Evolutionary conservation across 768 basidiomycete species (phyloP), one percentile per base, ranked within the genome.

Genomic region (Hypholoma sublateritium): DNA sequence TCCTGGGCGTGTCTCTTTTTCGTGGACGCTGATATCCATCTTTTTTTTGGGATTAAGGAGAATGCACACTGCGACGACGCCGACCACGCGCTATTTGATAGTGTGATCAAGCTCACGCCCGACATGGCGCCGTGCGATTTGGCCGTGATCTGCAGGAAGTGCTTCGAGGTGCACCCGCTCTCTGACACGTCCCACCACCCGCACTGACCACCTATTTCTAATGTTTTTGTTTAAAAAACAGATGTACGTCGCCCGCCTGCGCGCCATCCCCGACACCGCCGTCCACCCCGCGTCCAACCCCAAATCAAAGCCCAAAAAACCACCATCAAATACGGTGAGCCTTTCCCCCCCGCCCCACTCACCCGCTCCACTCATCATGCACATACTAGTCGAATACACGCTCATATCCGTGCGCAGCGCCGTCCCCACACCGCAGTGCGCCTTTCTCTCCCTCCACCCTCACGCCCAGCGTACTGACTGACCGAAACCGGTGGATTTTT

Each of bases 131-230:
- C 83, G 0, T 86, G 85, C 58, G 72, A 81, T 58, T 58, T 85
- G 24, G 77, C 83, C 17, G 58, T 69, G 1, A 73, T 85, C 28
- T 79, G 78, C 46, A 71, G 76, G 11, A 79, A 74, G 9, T 86
- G 84, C 55, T 65, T 68, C 25, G 74, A 84, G 69, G 83, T 79
- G n/a, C n/a, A n/a, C n/a, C n/a, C n/a, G n/a, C n/a, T n/a, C n/a
- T n/a, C n/a, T n/a, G n/a, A n/a, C n/a, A n/a, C n/a, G n/a, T n/a
- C n/a, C n/a, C n/a, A n/a, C n/a, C n/a, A n/a, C n/a, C n/a, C n/a
- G n/a, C n/a, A n/a, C n/a, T n/a, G n/a, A n/a, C n/a, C n/a, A n/a
- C n/a, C n/a, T n/a, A n/a, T n/a, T n/a, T n/a, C n/a, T n/a, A n/a
- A n/a, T n/a, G n/a, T n/a, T n/a, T 34, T 5, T 35, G 59, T 22